Base-by-base conservation (phyloP, 352 stramenopile genomes). In the Aphanomyces astaci region DNA sequence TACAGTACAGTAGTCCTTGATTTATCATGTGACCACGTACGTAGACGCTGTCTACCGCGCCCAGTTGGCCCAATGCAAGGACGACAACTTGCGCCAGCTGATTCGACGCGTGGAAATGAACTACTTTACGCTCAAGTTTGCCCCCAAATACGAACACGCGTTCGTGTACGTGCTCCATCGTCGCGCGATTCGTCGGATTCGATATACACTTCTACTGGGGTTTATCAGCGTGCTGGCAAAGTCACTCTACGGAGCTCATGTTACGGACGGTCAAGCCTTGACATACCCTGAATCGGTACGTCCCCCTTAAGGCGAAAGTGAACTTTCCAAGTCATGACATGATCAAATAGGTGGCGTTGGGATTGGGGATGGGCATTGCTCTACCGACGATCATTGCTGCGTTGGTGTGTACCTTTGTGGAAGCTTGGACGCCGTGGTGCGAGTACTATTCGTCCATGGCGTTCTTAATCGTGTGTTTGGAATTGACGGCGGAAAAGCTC, bases 71-170 rank as follows among this genome's bases (percentile, higher is more conserved):
- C 11, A 22, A 25, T 33, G 56, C 36, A 28, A 52, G 9, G 32
- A 65, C 22, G 24, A 36, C 11, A n/a, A 65, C 56, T 77, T 83
- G 62, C 76, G 78, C 43, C 51, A 76, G 36, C 27, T 83, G n/a
- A 68, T 81, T 13, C 52, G 56, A 31, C 77, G 75, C 9, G 73
- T 77, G 0, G 5, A 70, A 1, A 83, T 83, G 75, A 77, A 74
- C 10, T 15, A 78, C 9, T 77, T 72, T 66, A 77, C 75, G 22
- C 73, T 83, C 11, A 70, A 70, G n/a, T 80, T 83, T 54, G 59
- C 66, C 3, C 60, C 62, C 1, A 64, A 72, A 30, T 82, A 78
- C 54, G 75, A 83, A 30, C 24, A 51, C 0, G 55, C 64, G 0
- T 83, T 78, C 46, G 71, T 68, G 27, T 33, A 36, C 24, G 73